Percentiles rank a stretch among this genome's conserved stretches.
These are phyloP conservation scores for Pseudonitzschia delicatissima DNA, from an alignment of 108 stramenopile genomes.

Conservation along the genomic window DNA sequence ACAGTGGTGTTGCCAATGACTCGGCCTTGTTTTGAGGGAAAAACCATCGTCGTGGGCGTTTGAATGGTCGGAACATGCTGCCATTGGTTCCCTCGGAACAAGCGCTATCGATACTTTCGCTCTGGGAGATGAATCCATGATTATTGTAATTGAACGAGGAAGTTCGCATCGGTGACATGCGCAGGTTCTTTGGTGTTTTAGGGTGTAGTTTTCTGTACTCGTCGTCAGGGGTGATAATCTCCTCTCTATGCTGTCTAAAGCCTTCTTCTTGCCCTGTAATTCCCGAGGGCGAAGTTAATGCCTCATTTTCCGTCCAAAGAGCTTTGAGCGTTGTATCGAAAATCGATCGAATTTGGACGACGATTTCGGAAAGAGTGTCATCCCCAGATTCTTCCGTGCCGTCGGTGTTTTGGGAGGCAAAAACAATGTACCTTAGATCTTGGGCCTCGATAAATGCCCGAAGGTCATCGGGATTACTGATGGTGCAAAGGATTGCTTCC, in stretches of 20 bases:
- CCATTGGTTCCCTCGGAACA: not conserved
- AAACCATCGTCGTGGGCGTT: constrained; percentile 11
- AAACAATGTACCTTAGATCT: constrained; percentile 12
- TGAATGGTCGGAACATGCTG: not conserved
- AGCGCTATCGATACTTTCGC: not conserved
- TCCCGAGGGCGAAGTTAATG: not conserved
- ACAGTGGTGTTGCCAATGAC: not conserved
- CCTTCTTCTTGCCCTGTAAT: not conserved
- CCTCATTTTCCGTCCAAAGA: constrained; percentile 25
- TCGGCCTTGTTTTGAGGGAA: not conserved
- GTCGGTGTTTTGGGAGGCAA: not conserved
- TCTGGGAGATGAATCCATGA: not conserved
- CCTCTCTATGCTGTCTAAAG: not conserved
- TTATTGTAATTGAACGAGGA: not conserved
- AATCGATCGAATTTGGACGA: constrained; percentile 10
- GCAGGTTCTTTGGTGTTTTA: constrained; percentile 9
- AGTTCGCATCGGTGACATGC: constrained; percentile 7
- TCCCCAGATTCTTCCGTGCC: constrained; percentile 1
- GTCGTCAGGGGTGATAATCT: not conserved
- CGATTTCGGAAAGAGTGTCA: constrained; percentile 13
- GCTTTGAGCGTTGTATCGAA: constrained; percentile 23
- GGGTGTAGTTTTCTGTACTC: constrained; percentile 2
- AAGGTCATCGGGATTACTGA: constrained; percentile 16
- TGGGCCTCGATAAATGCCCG: constrained; percentile 33
- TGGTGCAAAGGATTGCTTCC: constrained; percentile 18